phyloP scores from a whole-genome alignment of 129 eudicot genomes.

The Lactuca sativa region DNA sequence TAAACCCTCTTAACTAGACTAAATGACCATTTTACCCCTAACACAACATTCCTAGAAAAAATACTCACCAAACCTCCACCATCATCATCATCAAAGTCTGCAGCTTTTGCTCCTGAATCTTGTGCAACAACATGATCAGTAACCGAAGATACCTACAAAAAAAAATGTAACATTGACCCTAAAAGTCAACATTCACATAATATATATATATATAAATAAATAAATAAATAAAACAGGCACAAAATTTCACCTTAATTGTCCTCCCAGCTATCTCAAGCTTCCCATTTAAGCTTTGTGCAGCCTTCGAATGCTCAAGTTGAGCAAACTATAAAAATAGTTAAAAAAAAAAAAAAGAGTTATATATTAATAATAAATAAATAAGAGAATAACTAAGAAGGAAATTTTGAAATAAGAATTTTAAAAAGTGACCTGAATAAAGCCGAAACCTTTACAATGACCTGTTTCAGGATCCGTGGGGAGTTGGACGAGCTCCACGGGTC shows the following conservation, averaged over 20 bases:
- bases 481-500: constrained; percentile 96
- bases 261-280: constrained; percentile 92
- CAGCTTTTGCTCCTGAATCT: constrained; percentile 92
- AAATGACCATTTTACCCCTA: too few species aligned
- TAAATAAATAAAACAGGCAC: not conserved
- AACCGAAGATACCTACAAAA: constrained; percentile 84
- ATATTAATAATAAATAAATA: not conserved
- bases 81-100: constrained; percentile 98
- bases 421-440: constrained; percentile 86
- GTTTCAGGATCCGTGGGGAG: constrained; percentile 94
- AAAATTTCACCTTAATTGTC: constrained; percentile 62
- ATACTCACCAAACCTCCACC: constrained; percentile 95
- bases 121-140: constrained; percentile 85
- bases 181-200: not conserved
- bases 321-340: constrained; percentile 47
- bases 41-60: too few species aligned
- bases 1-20: too few species aligned
- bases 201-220: not conserved
- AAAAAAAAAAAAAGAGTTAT: not conserved
- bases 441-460: constrained; percentile 98
- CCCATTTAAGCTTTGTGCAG: constrained; percentile 88
- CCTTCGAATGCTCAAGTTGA: constrained; percentile 88
- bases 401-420: not conserved
- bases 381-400: not conserved
- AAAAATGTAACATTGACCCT: not conserved